Evolutionary conservation across 1,284 basidiomycete species (phyloP), one percentile per base, ranked within the genome.

Genomic region (Microbotryum lychnidis-dioicae): DNA sequence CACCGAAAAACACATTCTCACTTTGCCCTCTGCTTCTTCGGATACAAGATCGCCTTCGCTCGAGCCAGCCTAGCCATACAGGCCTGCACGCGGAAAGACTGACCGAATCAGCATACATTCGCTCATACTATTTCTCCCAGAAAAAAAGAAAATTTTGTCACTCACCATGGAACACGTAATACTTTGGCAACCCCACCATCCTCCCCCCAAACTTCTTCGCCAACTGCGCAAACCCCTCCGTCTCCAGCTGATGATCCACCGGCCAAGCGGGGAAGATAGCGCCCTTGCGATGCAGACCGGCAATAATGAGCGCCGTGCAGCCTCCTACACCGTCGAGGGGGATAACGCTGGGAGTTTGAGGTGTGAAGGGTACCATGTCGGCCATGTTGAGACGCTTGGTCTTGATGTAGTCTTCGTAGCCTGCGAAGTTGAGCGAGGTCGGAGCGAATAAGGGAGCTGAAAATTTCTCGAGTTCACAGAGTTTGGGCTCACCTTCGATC

Each of bases 101-200:
- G 33, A 27, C 31, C 31, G 9, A 2, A 31, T 31, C 8, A 31
- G 31, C 31, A 23, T 23, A 23, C 23, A 23, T 23, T 23, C 23
- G 23, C 23, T 23, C 23, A 23, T 23, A 23, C 23, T 23, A 31
- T 31, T 9, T 31, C 31, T 9, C 9, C 8, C 31, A 18, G n/a
- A 16, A 20, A 6, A 29, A 31, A 48, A 48, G n/a, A 2, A 2
- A 23, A 2, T 18, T 6, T 6, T n/a, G 2, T 6, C 1, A 58
- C 63, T 29, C 46, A 66, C 64, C 64, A 42, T 66, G 64, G 51
- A 64, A 66, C 14, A 66, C 64, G 20, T 64, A 64, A 21, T 66
- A 66, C 45, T 48, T 27, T 18, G 62, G 62, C 56, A 66, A 12
- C n/a, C 64, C 64, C 0, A 63, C 9, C 45, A 66, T 8, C 37